A percentile compares a stretch with the other conserved stretches of the same genome.
phyloP scores from a whole-genome alignment of 495 filamentous ascomycete genomes.

The Neurospora sp. region DNA sequence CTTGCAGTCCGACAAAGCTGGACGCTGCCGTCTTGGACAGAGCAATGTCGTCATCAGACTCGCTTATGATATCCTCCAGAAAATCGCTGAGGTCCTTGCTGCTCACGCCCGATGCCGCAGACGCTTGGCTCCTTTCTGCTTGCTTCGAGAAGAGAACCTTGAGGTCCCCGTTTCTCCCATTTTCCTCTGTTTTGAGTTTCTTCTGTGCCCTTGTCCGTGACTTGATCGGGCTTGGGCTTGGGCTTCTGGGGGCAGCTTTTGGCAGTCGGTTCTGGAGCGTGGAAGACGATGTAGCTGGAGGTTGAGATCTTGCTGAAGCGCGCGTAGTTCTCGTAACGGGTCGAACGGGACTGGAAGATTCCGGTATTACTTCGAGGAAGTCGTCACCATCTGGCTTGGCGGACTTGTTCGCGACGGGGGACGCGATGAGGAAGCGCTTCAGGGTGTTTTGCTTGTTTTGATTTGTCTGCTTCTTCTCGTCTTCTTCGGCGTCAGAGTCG shows the following conservation, averaged over 20 bases:
- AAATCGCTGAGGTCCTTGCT: background rate
- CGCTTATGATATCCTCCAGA: slow-evolving; percentile 39
- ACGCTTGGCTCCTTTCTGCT: slow-evolving; percentile 28
- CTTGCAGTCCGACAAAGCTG: slow-evolving; percentile 35
- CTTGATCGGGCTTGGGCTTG: slow-evolving; percentile 44
- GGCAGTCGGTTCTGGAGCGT: slow-evolving; percentile 4
- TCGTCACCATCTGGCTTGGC: background rate
- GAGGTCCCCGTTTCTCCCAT: slow-evolving; percentile 37
- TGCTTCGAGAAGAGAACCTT: slow-evolving; percentile 44
- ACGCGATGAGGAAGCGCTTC: slow-evolving; percentile 32
- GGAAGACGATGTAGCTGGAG: slow-evolving; percentile 5
- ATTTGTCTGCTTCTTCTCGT: slow-evolving; percentile 14
- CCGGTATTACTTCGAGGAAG: slow-evolving; percentile 7
- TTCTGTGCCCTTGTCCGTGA: slow-evolving; percentile 18
- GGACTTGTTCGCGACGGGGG: slow-evolving; percentile 23
- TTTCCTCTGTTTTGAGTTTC: slow-evolving; percentile 28
- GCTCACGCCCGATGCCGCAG: background rate
- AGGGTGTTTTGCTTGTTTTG: slow-evolving; percentile 26
- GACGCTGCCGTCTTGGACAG: slow-evolving; percentile 26
- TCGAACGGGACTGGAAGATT: slow-evolving; percentile 25
- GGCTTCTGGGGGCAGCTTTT: slow-evolving; percentile 21
- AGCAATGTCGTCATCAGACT: slow-evolving; percentile 39
- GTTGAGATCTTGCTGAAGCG: slow-evolving; percentile 7
- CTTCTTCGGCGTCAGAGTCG: slow-evolving; percentile 22
- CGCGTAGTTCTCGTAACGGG: slow-evolving; percentile 17